Percentiles rank a stretch among this genome's conserved stretches.
Conservation (phyloP, 2,329 filamentous ascomycete genomes). For the Pyrenophora tritici-repentis region DNA sequence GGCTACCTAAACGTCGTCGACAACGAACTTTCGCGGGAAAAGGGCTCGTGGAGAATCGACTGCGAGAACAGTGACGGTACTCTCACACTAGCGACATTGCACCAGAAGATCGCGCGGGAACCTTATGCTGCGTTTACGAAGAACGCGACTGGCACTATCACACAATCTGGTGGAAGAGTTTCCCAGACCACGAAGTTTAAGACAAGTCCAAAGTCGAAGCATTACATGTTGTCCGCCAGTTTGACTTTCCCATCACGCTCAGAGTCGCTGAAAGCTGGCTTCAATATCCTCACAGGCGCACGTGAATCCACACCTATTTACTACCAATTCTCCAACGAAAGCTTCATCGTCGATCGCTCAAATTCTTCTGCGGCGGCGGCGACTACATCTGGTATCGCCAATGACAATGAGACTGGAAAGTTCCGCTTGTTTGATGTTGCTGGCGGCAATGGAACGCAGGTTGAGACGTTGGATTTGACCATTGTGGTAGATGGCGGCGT, state of each 20-base stretch:
- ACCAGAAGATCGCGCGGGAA: conserved; percentile 50
- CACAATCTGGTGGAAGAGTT: conserved; percentile 11
- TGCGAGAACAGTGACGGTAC: conserved; percentile 36
- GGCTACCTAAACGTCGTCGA: conserved; percentile 52
- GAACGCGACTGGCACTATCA: conserved; percentile 25
- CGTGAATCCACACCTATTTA: conserved; percentile 51
- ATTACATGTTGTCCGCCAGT: conserved; percentile 47
- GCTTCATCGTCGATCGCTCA: conserved; percentile 49
- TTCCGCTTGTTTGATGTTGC: conserved; percentile 51
- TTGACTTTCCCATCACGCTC: conserved; percentile 47
- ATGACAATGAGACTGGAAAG: conserved; percentile 46
- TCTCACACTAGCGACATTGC: conserved; percentile 47
- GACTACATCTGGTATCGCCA: conserved; percentile 48
- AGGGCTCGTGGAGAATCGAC: conserved; percentile 48
- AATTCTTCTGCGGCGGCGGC: conserved; percentile 50
- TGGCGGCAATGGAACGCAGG: conserved; percentile 16
- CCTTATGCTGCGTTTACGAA: conserved; percentile 40
- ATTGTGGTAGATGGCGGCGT: conserved; percentile 48
- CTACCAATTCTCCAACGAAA: conserved; percentile 54
- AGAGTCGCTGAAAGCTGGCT: conserved; percentile 48
- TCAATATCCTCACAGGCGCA: conserved; percentile 50
- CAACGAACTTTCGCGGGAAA: conserved; percentile 48
- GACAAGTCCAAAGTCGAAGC: conserved; percentile 42
- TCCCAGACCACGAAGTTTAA: conserved; percentile 11
- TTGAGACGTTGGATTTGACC: conserved; percentile 50